phyloP scores from a whole-genome alignment of 192 early-diverging fungal species.

The Radiomyces spectabilis region DNA sequence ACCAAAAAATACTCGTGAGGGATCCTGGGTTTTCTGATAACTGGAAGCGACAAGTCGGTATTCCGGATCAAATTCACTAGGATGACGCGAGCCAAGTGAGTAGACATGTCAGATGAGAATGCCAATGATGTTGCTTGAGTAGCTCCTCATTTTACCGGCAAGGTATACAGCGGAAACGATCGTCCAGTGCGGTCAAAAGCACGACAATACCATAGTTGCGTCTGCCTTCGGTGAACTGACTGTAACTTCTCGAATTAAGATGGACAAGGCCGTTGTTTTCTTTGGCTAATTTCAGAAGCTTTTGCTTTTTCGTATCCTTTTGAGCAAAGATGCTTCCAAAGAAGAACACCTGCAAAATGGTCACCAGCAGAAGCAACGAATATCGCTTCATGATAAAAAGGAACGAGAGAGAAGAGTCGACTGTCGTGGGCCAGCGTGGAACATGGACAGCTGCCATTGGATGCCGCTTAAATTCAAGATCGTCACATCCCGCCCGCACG shows the following conservation, averaged over 20 bases:
- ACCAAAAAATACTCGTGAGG: conserved; percentile 51
- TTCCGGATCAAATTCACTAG: conserved; percentile 65
- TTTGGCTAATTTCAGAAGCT: conserved; percentile 9
- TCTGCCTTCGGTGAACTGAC: conserved; percentile 47
- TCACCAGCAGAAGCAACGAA: neutral
- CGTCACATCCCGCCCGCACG: too few relatives aligned
- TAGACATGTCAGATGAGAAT: too few relatives aligned
- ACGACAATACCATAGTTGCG: conserved; percentile 64
- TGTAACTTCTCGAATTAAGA: conserved; percentile 50
- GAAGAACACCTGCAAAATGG: conserved; percentile 2
- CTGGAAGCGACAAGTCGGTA: conserved; percentile 49
- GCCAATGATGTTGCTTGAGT: too few relatives aligned
- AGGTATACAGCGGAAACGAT: conserved; percentile 58
- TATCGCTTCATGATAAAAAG: conserved; percentile 9
- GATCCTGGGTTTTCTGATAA: conserved; percentile 31
- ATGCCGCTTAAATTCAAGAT: too few relatives aligned
- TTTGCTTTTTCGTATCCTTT: conserved; percentile 12
- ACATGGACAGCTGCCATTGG: too few relatives aligned
- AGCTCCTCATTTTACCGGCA: conserved; percentile 54
- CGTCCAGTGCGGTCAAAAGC: conserved; percentile 56
- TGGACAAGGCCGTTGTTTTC: conserved; percentile 35
- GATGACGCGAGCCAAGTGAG: neutral
- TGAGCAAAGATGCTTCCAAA: conserved; percentile 1
- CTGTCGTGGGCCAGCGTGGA: too few relatives aligned
- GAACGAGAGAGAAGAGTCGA: too few relatives aligned